Percentiles rank a stretch among this genome's conserved stretches.
Conservation (phyloP, 768 basidiomycete species). For the Lentinula sp. region DNA sequence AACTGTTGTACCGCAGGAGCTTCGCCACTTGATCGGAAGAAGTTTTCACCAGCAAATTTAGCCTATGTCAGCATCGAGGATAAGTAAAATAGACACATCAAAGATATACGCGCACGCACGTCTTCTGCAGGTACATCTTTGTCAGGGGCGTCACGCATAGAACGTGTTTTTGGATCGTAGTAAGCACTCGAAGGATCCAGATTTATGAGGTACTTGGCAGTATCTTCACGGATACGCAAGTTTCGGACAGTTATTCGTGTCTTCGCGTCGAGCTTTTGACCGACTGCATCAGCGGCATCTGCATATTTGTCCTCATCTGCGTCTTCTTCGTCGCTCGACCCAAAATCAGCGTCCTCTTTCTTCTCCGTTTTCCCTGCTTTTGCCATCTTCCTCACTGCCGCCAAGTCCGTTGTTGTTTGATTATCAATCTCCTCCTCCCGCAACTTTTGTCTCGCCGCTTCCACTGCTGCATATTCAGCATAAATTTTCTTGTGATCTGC, state of each 20-base stretch:
- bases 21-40: constrained; percentile 86
- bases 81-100: constrained; percentile 3
- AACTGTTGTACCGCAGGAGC: constrained; percentile 88
- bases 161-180: constrained; percentile 98
- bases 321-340: constrained; percentile 93
- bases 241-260: constrained; percentile 98
- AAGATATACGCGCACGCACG: constrained; percentile 37
- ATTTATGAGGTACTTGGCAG: constrained; percentile 97
- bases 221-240: constrained; percentile 97
- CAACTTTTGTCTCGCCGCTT: constrained; percentile 83
- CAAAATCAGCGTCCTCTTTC: constrained; percentile 86
- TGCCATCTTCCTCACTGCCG: constrained; percentile 90
- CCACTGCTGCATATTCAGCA: constrained; percentile 91
- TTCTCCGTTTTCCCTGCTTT: constrained; percentile 77
- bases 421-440: constrained; percentile 98
- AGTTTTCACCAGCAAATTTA: constrained; percentile 95
- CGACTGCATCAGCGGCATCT: constrained; percentile 95
- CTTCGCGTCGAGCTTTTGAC: constrained; percentile 97
- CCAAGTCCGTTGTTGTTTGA: constrained; percentile 87
- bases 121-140: constrained; percentile 80
- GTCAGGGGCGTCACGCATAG: constrained; percentile 95
- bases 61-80: constrained; percentile 40
- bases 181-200: constrained; percentile 93
- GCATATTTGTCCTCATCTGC: constrained; percentile 98
- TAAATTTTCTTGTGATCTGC: constrained; percentile 81